Base-by-base conservation (phyloP, 306 rosid species). In the Fagus crenata region DNA sequence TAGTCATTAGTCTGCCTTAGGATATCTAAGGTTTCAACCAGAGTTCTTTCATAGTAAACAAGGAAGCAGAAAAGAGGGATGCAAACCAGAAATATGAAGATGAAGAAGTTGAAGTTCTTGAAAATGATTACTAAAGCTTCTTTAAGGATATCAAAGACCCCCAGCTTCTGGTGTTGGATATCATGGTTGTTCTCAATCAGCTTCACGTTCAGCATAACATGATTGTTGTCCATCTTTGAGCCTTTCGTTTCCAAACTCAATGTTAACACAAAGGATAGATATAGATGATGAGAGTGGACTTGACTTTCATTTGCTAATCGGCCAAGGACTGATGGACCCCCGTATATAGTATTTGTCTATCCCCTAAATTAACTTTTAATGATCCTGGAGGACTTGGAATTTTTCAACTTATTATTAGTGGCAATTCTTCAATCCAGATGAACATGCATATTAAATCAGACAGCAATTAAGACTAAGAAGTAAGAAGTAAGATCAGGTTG, bases 41-140 rank as follows among this genome's bases (percentile, higher is more conserved):
- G 35, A 60, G 80, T 78, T 64, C 72, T 72, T 67, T 91, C 89
- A 17, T 74, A 78, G 80, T 82, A 83, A 77, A 84, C 31, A 79
- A 81, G 80, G 80, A 87, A 74, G 78, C 76, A 69, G 42, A 85
- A 84, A 73, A 88, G 82, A 65, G 89, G 93, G 31, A 88, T 80
- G 3, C 86, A 83, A 75, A 69, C 53, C 74, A 88, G 37, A 74
- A 85, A 35, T 13, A 81, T 70, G 83, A 90, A 81, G 84, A 87
- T 40, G 80, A 80, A 78, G 82, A 93, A 90, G 54, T 84, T 93
- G 61, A 78, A 76, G 84, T 89, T 83, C 28, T 35, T 68, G 81
- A 14, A 75, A 80, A 82, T 70, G 18, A 72, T 22, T 59, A 1
- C 51, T 1, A 70, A 18, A 18, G 94, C 79, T 86, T 90, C 81